Evolutionary conservation across 1,139 yeast genomes (phyloP).

Genomic region (Schwanniomyces etchellsii): DNA sequence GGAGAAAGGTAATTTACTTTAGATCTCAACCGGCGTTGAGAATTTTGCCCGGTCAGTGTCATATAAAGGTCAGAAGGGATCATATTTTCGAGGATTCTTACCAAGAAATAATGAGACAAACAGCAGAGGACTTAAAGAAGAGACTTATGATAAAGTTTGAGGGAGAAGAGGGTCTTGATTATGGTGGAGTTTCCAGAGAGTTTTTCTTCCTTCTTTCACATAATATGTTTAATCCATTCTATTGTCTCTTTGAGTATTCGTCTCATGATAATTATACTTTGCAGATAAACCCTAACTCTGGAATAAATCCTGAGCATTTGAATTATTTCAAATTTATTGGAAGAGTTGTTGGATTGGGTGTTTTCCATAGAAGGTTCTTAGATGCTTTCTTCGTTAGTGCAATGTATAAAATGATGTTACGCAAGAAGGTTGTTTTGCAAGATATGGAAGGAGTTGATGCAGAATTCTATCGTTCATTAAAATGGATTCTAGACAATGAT

Average conservation of each 20-base stretch:
- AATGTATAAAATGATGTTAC: conserved; percentile 93
- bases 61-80: conserved; percentile 94
- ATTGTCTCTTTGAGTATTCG: conserved; percentile 93
- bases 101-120: conserved; percentile 97
- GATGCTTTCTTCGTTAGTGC: conserved; percentile 99
- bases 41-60: conserved; percentile 97
- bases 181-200: conserved; percentile 98
- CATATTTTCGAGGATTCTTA: conserved; percentile 96
- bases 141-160: conserved; percentile 96
- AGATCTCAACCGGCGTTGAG: conserved; percentile 97
- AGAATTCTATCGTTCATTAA: conserved; percentile 87
- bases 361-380: conserved; percentile 94
- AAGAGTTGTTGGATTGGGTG: conserved; percentile 95
- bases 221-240: conserved; percentile 98
- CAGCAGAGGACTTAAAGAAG: conserved; percentile 96
- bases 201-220: conserved; percentile 93
- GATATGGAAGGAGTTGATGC: conserved; percentile 99
- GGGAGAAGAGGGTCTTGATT: conserved; percentile 98
- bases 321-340: conserved; percentile 98
- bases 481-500: conserved; percentile 94
- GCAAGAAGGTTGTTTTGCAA: conserved; percentile 87
- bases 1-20: conserved; percentile 95
- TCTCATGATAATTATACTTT: conserved; percentile 97
- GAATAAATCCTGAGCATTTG: conserved; percentile 95
- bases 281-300: conserved; percentile 97